Conservation (phyloP, 2,329 filamentous ascomycete species). For the Cercospora sp. region DNA sequence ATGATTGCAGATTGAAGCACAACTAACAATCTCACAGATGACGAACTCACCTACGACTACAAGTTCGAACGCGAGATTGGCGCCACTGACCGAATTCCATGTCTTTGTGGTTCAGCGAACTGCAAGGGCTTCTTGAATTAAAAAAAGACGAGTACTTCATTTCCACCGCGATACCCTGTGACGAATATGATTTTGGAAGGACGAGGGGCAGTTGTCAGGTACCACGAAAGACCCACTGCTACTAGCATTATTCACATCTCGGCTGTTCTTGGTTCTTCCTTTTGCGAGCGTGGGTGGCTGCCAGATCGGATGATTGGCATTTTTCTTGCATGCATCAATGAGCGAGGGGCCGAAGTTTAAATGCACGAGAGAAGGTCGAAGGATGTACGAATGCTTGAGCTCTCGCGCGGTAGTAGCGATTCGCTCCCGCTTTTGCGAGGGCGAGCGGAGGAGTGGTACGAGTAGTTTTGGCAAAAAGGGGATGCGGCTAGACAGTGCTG, state of each 20-base stretch:
- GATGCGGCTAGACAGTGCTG: constrained; percentile 2
- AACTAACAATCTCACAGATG: constrained; percentile 60
- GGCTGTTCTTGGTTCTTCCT: not conserved
- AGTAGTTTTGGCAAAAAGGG: not conserved
- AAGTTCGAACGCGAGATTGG: constrained; percentile 98
- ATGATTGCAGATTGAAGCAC: not conserved
- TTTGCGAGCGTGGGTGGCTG: not conserved
- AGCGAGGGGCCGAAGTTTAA: not conserved
- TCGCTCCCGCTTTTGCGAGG: not conserved
- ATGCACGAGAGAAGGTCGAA: not conserved
- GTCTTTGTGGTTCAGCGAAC: constrained; percentile 89
- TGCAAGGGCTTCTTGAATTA: constrained; percentile 99
- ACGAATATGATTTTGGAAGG: not conserved
- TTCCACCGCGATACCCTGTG: not conserved
- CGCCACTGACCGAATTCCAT: constrained; percentile 92
- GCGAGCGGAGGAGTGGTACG: not conserved
- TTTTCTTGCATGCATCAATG: not conserved
- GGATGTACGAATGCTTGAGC: not conserved
- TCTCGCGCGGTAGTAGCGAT: not conserved
- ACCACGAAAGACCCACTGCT: not conserved
- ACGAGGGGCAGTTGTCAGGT: not conserved
- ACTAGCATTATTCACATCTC: not conserved
- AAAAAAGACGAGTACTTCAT: not conserved
- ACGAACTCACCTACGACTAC: constrained; percentile 99
- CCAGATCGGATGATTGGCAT: not conserved